A percentile compares a stretch with the other conserved stretches of the same genome.
Evolutionary conservation across 768 basidiomycete species (phyloP).

Genomic region (Lentinula boryana): DNA sequence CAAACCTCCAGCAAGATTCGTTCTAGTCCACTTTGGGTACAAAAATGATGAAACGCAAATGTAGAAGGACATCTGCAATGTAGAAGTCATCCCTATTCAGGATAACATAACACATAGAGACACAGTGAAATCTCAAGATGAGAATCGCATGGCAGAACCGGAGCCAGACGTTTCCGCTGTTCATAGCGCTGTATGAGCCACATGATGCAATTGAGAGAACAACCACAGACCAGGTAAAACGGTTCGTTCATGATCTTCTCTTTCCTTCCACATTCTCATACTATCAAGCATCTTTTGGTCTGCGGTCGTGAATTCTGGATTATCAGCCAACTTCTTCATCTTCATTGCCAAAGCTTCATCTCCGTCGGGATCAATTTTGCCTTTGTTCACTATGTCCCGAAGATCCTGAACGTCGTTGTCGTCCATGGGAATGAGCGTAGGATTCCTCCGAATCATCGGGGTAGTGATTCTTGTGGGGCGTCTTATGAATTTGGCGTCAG

Average conservation of each 20-base stretch:
- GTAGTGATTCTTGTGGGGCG: not conserved
- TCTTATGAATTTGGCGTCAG: not conserved
- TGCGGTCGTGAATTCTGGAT: constrained; percentile 22
- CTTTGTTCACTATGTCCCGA: constrained; percentile 31
- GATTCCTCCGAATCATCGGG: constrained; percentile 68
- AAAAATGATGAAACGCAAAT: no score
- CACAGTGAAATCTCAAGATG: not conserved
- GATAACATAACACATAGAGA: not conserved
- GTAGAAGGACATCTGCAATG: no score
- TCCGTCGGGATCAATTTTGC: constrained; percentile 30
- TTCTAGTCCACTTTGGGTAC: not conserved
- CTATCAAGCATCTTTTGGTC: constrained; percentile 25
- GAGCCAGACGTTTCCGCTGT: not conserved
- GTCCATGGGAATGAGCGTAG: constrained; percentile 60
- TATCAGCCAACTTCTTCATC: constrained; percentile 42
- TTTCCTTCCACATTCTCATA: constrained; percentile 19
- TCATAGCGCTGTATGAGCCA: not conserved
- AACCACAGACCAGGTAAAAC: not conserved
- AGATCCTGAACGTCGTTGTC: constrained; percentile 79
- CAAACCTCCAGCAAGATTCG: not conserved
- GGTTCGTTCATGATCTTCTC: constrained; percentile 13
- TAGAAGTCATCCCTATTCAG: not conserved
- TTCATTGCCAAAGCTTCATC: constrained; percentile 36
- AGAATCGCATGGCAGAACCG: not conserved
- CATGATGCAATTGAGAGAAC: not conserved